Evolutionary conservation across 805 yeast species (phyloP).

Genomic region (Myxozyma mucilagina): DNA sequence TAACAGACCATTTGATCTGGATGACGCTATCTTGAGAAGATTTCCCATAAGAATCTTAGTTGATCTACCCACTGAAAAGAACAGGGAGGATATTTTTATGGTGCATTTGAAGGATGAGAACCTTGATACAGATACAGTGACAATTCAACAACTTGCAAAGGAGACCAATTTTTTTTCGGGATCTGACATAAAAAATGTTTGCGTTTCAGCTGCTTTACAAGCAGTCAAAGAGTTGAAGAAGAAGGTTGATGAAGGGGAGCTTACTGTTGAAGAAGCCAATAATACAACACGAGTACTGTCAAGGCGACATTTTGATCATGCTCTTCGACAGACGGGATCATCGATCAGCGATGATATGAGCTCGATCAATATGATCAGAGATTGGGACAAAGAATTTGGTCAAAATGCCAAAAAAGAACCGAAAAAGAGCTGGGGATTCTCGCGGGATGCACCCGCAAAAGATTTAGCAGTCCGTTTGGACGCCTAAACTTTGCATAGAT

Average conservation of each 20-base stretch:
- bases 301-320: slow-evolving; percentile 25
- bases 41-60: slow-evolving; percentile 94
- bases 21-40: slow-evolving; percentile 97
- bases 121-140: slow-evolving; percentile 52
- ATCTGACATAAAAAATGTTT: slow-evolving; percentile 74
- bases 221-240: slow-evolving; percentile 61
- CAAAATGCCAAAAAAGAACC: slow-evolving; percentile 15
- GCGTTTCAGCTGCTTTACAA: slow-evolving; percentile 77
- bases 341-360: slow-evolving; percentile 29
- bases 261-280: slow-evolving; percentile 1
- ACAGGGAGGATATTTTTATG: slow-evolving; percentile 86
- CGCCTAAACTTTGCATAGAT: not conserved
- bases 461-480: slow-evolving; percentile 6
- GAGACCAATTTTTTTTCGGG: slow-evolving; percentile 71
- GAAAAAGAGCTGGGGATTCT: slow-evolving; percentile 14
- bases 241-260: not conserved
- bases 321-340: slow-evolving; percentile 21
- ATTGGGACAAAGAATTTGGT: slow-evolving; percentile 29
- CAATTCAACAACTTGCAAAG: slow-evolving; percentile 54
- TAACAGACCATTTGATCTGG: slow-evolving; percentile 98
- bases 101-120: slow-evolving; percentile 75
- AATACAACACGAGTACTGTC: slow-evolving; percentile 42
- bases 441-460: not conserved
- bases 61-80: slow-evolving; percentile 90
- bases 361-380: slow-evolving; percentile 24